Conservation (phyloP, 371 early-diverging fungal species). For the Umbelopsis sp. region DNA sequence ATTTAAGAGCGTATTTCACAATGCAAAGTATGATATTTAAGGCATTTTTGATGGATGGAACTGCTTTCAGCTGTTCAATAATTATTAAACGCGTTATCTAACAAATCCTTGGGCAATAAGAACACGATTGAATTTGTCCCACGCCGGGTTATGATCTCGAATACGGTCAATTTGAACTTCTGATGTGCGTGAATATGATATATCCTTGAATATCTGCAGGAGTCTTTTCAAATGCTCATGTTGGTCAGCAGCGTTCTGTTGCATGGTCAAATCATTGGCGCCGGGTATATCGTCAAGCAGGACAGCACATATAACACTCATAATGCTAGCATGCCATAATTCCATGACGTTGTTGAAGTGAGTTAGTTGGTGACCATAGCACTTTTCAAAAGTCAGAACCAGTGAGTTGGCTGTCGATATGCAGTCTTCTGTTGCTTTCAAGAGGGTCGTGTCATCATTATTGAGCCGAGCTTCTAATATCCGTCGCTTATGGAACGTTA, state of each 20-base stretch:
- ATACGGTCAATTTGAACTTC: conserved; percentile 1
- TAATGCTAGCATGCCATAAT: conserved; percentile 13
- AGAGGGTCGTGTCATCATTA: neutral
- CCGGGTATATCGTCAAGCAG: neutral
- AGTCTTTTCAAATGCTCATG: neutral
- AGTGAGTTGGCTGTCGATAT: neutral
- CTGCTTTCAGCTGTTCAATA: neutral
- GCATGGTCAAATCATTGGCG: neutral
- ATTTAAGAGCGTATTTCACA: neutral
- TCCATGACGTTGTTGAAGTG: conserved; percentile 14
- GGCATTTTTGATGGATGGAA: neutral
- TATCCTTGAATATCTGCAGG: conserved; percentile 7
- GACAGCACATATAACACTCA: conserved; percentile 5
- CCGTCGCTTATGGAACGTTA: conserved; percentile 15
- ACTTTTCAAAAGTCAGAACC: conserved; percentile 1
- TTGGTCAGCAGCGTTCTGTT: neutral
- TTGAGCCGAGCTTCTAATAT: neutral
- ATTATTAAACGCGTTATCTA: neutral
- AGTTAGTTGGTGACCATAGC: conserved; percentile 8
- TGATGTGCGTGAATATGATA: conserved; percentile 2
- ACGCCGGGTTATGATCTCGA: conserved; percentile 7
- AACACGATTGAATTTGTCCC: conserved; percentile 13
- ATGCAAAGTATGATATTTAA: too few species aligned
- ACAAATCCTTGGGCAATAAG: conserved; percentile 14
- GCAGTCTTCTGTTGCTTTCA: neutral